Base-by-base conservation (phyloP, 2,329 filamentous ascomycete species). In the Aspergillus fischeri region DNA sequence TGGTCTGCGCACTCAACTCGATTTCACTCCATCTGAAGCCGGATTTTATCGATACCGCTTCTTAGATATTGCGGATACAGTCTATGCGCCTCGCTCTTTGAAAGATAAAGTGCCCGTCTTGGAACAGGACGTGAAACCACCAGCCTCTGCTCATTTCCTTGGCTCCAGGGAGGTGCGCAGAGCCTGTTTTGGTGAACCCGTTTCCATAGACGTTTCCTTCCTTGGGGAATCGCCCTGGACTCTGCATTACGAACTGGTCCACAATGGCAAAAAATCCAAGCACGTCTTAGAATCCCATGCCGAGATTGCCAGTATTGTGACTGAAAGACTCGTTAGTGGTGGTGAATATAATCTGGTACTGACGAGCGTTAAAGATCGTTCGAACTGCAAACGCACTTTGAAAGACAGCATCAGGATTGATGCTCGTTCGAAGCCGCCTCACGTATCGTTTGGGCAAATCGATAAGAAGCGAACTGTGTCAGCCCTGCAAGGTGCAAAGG, bases 91-190 rank as follows among this genome's bases (percentile, higher is more conserved):
- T 1, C 81, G 88, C 52, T 78, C 81, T 27, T 75, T 95, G 24
- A 80, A 80, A 28, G 84, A 87, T 42, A 76, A 83, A 11, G 81
- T 83, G 51, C 82, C 88, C 60, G 75, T 84, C 9, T 77, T 97
- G 44, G 88, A 95, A 73, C 93, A 97, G 73, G 87, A 91, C 66
- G 93, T 99, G 64, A 96, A 95, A 73, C 94, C 94, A 9, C 90
- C 92, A 3, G 93, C 94, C 6, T 90, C 89, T 9, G 93, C 93
- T 25, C 76, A 77, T 32, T 85, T 87, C 60, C 81, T 92, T 55
- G 80, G 83, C 47, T 77, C 81, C 27, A 78, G 80, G 7, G 77
- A 81, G 21, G 77, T 80, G 41, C 77, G 76, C 59, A 86, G 84
- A 65, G 86, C 89, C 51, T 99, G 94, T 70, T 88, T 97, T 55